A percentile compares a stretch with the other conserved stretches of the same genome.
phyloP scores from a whole-genome alignment of 306 rosid genomes.

The Luffa acutangula region DNA sequence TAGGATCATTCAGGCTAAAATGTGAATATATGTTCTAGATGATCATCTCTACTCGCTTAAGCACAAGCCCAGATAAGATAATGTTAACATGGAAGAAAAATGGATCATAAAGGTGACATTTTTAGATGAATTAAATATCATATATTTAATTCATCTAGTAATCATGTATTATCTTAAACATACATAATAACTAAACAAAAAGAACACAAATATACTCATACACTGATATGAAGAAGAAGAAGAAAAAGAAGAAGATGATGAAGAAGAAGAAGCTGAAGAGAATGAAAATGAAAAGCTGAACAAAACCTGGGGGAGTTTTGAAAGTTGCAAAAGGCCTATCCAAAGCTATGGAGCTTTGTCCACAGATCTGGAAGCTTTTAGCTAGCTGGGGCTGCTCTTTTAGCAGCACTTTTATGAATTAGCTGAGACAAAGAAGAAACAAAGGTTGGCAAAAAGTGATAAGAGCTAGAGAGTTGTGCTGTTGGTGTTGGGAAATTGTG shows the following conservation, averaged over 20 bases:
- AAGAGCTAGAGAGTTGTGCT: not conserved
- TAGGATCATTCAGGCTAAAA: not conserved
- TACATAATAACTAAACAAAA: not conserved
- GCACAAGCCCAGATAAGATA: not conserved
- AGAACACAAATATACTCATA: not conserved
- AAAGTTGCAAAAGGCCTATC: not conserved
- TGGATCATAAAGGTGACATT: not conserved
- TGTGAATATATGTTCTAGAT: not conserved
- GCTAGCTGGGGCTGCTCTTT: not conserved
- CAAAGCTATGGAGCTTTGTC: not conserved
- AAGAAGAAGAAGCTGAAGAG: not conserved
- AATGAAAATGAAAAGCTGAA: not conserved
- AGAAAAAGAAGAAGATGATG: constrained; percentile 3
- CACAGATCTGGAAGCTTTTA: not conserved
- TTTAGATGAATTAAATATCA: not conserved
- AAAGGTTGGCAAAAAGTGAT: constrained; percentile 32
- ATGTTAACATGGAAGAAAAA: not conserved
- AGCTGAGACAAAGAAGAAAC: not conserved
- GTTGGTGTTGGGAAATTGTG: not conserved
- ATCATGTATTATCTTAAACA: not conserved
- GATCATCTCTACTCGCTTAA: not conserved
- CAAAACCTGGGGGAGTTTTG: not conserved
- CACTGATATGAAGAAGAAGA: not conserved
- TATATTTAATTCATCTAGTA: not conserved
- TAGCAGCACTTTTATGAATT: not conserved